phyloP scores from a whole-genome alignment of 495 filamentous ascomycete species.

The Pyronema domesticum region DNA sequence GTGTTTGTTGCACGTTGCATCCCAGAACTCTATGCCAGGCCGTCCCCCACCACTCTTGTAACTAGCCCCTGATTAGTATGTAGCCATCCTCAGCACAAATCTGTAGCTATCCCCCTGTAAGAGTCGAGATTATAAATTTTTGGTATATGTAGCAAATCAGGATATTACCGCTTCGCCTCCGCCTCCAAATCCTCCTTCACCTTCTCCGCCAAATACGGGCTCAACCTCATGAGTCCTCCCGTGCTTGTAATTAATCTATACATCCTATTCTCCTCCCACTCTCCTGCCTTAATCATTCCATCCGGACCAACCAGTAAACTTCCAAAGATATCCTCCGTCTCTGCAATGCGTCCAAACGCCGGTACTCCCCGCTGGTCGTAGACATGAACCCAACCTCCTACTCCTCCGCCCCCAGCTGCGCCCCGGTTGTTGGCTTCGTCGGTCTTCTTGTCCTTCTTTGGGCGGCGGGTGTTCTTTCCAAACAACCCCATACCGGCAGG shows the following conservation, averaged over 20 bases:
- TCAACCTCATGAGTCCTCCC: conserved; percentile 37
- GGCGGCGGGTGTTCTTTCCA: conserved; percentile 27
- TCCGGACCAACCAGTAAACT: conserved; percentile 67
- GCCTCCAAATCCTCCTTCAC: conserved; percentile 34
- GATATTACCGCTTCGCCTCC: conserved; percentile 25
- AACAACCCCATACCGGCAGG: conserved; percentile 54
- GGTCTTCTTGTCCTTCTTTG: conserved; percentile 38
- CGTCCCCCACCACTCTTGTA: too few relatives aligned
- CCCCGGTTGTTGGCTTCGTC: conserved; percentile 69
- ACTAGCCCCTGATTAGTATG: too few relatives aligned
- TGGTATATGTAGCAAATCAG: too few relatives aligned
- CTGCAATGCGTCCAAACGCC: conserved; percentile 78
- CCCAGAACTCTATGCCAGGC: too few relatives aligned
- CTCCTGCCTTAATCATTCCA: conserved; percentile 52
- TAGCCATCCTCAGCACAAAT: too few relatives aligned
- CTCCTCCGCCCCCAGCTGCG: conserved; percentile 60
- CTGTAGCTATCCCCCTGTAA: too few relatives aligned
- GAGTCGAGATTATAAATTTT: too few relatives aligned
- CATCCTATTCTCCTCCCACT: conserved; percentile 46
- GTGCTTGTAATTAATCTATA: conserved; percentile 52
- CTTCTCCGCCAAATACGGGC: conserved; percentile 38
- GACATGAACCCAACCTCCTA: conserved; percentile 80
- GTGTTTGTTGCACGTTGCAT: too few relatives aligned
- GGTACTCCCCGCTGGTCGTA: conserved; percentile 67
- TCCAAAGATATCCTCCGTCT: conserved; percentile 85